Base-by-base conservation (phyloP, 345 rosid genomes). In the Hibiscus mutabilis region DNA sequence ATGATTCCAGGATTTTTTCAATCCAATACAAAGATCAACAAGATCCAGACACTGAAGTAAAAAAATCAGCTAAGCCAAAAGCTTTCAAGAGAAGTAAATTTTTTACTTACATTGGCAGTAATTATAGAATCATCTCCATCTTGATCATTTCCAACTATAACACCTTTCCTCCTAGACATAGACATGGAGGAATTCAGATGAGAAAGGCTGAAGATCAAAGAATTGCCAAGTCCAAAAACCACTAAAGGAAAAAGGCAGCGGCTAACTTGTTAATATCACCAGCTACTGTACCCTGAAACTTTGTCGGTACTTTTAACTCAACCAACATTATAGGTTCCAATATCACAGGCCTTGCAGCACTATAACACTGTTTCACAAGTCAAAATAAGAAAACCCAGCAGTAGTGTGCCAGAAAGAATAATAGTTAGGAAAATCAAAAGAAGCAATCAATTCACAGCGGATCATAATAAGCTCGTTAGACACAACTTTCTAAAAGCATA, bases 191-290 rank as follows among this genome's bases (percentile, higher is more conserved):
- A 37, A 76, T 53, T 60, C 42, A 65, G 27, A 31, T 46, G 18
- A 31, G 49, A 19, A 40, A 27, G 10, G 24, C 15, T 31, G 35
- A 25, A 68, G 55, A 56, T 60, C 6, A 52, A 46, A 27, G 31
- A 60, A 25, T 15, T 25, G 42, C 16, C 35, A n/a, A 31, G 42
- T 18, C 59, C 65, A 47, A n/a, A 24, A 33, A 47, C 60, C 51
- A 71, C 60, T 46, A 63, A 24, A 53, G 44, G 69, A 70, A 33
- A 5, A 64, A 53, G 22, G 21, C 27, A 70, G 49, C 35, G 25
- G 70, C 88, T 80, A 79, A 95, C 99, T 92, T 95, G 87, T 95
- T 95, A 64, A 95, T 84, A 81, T 95, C 98, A 79, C 98, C 99
- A 70, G 95, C 92, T 59, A 89, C 97, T 35, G 91, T 84, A 11